Evolutionary conservation across 805 yeast species (phyloP).

Genomic region (Kregervanrija fluxuum): DNA sequence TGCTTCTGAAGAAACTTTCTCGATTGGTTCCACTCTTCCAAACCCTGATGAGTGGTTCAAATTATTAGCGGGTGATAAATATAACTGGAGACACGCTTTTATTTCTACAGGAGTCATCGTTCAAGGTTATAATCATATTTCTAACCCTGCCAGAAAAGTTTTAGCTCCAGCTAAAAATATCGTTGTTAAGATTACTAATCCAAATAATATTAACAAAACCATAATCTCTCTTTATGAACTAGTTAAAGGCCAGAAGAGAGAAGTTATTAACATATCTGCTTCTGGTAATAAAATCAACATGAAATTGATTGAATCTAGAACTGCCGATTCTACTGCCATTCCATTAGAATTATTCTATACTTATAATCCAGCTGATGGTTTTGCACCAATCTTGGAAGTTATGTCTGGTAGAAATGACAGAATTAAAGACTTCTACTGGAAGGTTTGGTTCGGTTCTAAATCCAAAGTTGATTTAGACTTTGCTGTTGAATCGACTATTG

Average conservation of each 20-base stretch:
- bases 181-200: slow-evolving; percentile 51
- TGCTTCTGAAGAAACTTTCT: slow-evolving; percentile 29
- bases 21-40: slow-evolving; percentile 31
- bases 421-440: slow-evolving; percentile 96
- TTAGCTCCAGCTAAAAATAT: slow-evolving; percentile 65
- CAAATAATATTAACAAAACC: slow-evolving; percentile 46
- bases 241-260: slow-evolving; percentile 60
- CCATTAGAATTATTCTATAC: slow-evolving; percentile 71
- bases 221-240: slow-evolving; percentile 60
- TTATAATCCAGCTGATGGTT: slow-evolving; percentile 83
- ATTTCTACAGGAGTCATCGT: slow-evolving; percentile 71
- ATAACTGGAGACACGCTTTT: slow-evolving; percentile 90
- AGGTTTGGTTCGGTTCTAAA: slow-evolving; percentile 78
- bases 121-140: slow-evolving; percentile 73
- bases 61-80: slow-evolving; percentile 68
- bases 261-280: slow-evolving; percentile 58
- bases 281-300: slow-evolving; percentile 52
- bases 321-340: slow-evolving; percentile 67
- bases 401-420: slow-evolving; percentile 87
- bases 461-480: slow-evolving; percentile 59
- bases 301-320: slow-evolving; percentile 80
- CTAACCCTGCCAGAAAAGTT: slow-evolving; percentile 74
- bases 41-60: slow-evolving; percentile 59
- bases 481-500: slow-evolving; percentile 63
- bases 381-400: slow-evolving; percentile 87